Percentiles rank a stretch among this genome's conserved stretches.
phyloP scores from a whole-genome alignment of 1,284 basidiomycete genomes.

The Papiliotrema nemorosa region DNA sequence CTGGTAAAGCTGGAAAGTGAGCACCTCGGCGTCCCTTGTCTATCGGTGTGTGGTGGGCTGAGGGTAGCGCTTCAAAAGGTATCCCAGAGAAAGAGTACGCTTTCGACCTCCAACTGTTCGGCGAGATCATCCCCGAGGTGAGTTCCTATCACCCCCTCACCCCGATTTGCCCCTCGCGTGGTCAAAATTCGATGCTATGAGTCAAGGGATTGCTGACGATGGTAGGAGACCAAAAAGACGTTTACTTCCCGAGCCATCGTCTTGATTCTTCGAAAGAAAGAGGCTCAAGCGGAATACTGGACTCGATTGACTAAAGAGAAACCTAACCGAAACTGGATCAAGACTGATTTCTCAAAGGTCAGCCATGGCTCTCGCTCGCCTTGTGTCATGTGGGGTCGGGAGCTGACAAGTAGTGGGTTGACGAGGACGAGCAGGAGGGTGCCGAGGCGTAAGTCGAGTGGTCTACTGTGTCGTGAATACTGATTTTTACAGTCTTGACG shows the following conservation, averaged over 20 bases:
- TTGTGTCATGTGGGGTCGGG: too few relatives aligned
- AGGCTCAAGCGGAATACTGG: conserved; percentile 73
- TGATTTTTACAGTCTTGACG: not conserved
- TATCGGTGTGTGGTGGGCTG: not conserved
- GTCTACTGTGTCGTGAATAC: not conserved
- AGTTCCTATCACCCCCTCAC: not conserved
- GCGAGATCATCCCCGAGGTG: conserved; percentile 70
- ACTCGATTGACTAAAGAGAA: conserved; percentile 84
- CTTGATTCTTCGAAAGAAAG: conserved; percentile 75
- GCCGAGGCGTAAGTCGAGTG: conserved; percentile 42
- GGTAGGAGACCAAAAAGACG: conserved; percentile 61
- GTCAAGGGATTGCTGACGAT: conserved; percentile 5
- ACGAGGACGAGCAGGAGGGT: conserved; percentile 89
- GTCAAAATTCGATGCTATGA: not conserved
- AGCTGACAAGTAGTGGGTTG: conserved; percentile 61
- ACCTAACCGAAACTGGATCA: conserved; percentile 70
- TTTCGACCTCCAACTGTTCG: conserved; percentile 69
- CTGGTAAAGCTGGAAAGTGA: conserved; percentile 68
- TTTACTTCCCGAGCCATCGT: conserved; percentile 65
- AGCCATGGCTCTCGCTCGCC: conserved; percentile 7
- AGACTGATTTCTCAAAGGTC: conserved; percentile 80
- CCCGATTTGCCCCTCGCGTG: too few relatives aligned
- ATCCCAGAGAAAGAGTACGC: conserved; percentile 63
- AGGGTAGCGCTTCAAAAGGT: conserved; percentile 53
- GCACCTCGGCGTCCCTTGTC: conserved; percentile 24